Evolutionary conservation across 352 stramenopile species (phyloP).

Genomic region (Phytophthora multivora): DNA sequence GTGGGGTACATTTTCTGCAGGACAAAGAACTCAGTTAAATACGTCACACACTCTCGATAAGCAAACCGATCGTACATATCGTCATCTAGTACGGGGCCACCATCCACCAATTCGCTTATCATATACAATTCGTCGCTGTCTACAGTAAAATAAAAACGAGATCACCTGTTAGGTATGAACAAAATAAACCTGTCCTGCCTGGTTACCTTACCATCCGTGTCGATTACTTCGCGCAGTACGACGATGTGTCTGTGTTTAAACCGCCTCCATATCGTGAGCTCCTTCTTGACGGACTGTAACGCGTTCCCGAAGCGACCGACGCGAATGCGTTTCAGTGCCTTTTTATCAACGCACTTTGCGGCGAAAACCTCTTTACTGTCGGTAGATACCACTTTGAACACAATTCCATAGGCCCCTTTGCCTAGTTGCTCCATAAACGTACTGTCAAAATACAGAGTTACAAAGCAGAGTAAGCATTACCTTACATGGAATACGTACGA

Average conservation of each 20-base stretch:
- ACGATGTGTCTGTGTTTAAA: conserved; percentile 96
- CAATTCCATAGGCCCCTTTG: conserved; percentile 73
- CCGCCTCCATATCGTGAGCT: conserved; percentile 97
- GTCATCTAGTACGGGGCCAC: conserved; percentile 67
- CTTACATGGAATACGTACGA: too few species aligned
- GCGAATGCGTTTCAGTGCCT: conserved; percentile 69
- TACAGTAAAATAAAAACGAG: conserved; percentile 30
- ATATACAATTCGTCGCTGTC: conserved; percentile 83
- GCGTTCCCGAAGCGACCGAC: conserved; percentile 78
- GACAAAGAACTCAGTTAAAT: conserved; percentile 1
- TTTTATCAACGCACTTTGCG: conserved; percentile 81
- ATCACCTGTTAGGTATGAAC: too few species aligned
- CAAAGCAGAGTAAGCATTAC: not conserved
- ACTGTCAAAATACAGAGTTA: conserved; percentile 26
- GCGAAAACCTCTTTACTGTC: conserved; percentile 77
- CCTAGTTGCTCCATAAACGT: conserved; percentile 78
- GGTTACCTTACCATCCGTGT: conserved; percentile 87
- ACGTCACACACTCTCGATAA: not conserved
- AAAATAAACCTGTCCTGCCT: too few species aligned
- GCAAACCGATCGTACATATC: conserved; percentile 45
- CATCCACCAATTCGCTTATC: conserved; percentile 83
- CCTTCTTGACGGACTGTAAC: conserved; percentile 86
- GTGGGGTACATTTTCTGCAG: conserved; percentile 64
- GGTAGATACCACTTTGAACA: conserved; percentile 69
- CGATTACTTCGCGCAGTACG: conserved; percentile 95